Evolutionary conservation across 805 yeast genomes (phyloP).

Genomic region (Brettanomyces anomalus): DNA sequence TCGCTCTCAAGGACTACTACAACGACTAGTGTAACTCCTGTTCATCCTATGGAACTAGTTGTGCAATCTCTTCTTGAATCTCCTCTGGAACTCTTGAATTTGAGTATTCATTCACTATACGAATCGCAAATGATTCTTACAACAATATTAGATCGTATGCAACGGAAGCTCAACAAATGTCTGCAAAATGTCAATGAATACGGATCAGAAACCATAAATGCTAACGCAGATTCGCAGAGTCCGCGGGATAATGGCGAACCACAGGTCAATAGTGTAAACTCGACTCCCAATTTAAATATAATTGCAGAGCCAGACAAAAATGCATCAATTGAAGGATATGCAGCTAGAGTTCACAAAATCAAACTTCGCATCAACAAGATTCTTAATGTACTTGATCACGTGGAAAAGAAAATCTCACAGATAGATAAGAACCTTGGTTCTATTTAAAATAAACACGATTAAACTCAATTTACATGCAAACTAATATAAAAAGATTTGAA

Average conservation of each 20-base stretch:
- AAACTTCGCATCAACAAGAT: conserved; percentile 18
- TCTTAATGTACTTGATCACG: conserved; percentile 23
- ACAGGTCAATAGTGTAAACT: too few relatives aligned
- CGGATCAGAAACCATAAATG: too few relatives aligned
- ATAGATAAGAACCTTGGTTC: conserved; percentile 1
- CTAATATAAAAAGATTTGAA: not conserved
- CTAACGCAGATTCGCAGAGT: too few relatives aligned
- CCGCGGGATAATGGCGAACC: too few relatives aligned
- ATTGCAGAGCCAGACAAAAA: not conserved
- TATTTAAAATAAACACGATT: not conserved
- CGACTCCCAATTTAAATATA: too few relatives aligned
- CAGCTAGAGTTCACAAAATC: conserved; percentile 17
- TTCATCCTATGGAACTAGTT: conserved; percentile 52
- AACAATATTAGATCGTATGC: conserved; percentile 35
- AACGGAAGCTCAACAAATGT: conserved; percentile 22
- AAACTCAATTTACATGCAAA: not conserved
- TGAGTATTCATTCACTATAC: conserved; percentile 41
- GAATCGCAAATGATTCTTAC: conserved; percentile 49
- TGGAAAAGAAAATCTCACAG: conserved; percentile 28
- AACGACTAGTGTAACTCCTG: conserved; percentile 17
- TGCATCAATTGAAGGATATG: conserved; percentile 8
- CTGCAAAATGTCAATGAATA: conserved; percentile 6
- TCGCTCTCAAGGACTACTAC: not conserved
- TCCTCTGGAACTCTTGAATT: conserved; percentile 42
- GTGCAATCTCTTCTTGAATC: conserved; percentile 49